phyloP scores from a whole-genome alignment of 2,329 filamentous ascomycete genomes.

The Exophiala viscosa region DNA sequence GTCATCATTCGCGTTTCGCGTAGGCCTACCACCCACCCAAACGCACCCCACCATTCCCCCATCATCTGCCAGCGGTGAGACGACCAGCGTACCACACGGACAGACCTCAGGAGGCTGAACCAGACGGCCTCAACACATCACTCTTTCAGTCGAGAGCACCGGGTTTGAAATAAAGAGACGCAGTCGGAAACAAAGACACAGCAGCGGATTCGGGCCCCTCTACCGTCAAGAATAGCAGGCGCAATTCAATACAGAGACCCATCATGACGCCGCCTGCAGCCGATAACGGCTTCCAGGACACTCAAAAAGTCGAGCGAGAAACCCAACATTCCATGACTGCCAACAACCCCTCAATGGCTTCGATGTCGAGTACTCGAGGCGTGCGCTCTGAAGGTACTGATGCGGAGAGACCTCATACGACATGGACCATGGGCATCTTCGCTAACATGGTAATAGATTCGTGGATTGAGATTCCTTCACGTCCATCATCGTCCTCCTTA shows the following conservation, averaged over 20 bases:
- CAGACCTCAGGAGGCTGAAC: too few species aligned
- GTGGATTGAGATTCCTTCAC: slow-evolving; percentile 91
- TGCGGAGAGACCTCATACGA: slow-evolving; percentile 5
- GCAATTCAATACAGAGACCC: background rate
- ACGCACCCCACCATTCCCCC: slow-evolving; percentile 8
- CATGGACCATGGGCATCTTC: slow-evolving; percentile 37
- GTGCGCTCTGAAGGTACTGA: slow-evolving; percentile 27
- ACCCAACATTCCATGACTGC: slow-evolving; percentile 10
- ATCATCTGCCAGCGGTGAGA: slow-evolving; percentile 22
- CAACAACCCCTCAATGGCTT: slow-evolving; percentile 3
- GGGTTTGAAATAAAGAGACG: too few species aligned
- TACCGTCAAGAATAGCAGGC: background rate
- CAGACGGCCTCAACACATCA: too few species aligned
- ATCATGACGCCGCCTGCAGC: slow-evolving; percentile 21
- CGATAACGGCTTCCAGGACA: slow-evolving; percentile 19
- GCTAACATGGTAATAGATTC: slow-evolving; percentile 65
- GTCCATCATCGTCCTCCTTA: slow-evolving; percentile 87
- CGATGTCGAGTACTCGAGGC: slow-evolving; percentile 19
- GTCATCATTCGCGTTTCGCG: slow-evolving; percentile 6
- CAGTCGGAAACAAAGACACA: too few species aligned
- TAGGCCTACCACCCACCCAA: slow-evolving; percentile 5
- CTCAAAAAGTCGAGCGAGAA: slow-evolving; percentile 19
- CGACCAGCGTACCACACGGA: background rate
- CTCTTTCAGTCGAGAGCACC: too few species aligned
- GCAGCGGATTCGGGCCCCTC: too few species aligned